phyloP scores from a whole-genome alignment of 2,329 filamentous ascomycete species.

The Calonectria multiphialidica region DNA sequence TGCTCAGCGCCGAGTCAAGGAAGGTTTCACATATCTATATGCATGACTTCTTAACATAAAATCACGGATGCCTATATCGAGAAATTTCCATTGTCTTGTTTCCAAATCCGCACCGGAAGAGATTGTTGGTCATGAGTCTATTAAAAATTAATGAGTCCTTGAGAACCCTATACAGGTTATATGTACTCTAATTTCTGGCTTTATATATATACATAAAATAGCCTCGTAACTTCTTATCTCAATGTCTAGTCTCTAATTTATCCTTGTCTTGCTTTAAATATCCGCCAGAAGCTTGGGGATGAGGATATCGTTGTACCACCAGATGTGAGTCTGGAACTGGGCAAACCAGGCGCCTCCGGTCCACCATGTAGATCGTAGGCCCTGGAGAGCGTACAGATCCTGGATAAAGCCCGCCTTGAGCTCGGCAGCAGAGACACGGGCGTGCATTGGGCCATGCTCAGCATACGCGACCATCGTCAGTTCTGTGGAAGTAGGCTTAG shows the following conservation, averaged over 20 bases:
- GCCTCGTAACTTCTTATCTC: neutral
- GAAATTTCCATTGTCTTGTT: neutral
- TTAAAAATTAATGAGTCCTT: neutral
- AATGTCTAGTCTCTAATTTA: neutral
- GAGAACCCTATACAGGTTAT: neutral
- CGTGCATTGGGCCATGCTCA: conserved; percentile 52
- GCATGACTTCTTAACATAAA: neutral
- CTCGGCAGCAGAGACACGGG: conserved; percentile 47
- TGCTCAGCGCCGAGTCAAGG: neutral
- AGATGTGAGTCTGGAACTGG: conserved; percentile 47
- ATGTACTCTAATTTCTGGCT: neutral
- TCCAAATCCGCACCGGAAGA: neutral
- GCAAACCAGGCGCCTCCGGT: conserved; percentile 55
- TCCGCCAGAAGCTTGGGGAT: conserved; percentile 30
- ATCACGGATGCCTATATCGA: neutral
- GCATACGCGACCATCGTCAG: conserved; percentile 50
- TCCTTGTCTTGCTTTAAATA: neutral
- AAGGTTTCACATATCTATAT: too few relatives aligned
- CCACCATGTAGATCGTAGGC: conserved; percentile 57
- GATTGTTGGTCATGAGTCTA: neutral
- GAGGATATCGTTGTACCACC: conserved; percentile 48
- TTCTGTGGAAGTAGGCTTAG: conserved; percentile 29
- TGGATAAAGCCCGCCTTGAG: conserved; percentile 56
- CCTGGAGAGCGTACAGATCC: conserved; percentile 56
- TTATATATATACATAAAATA: neutral